Evolutionary conservation across 805 yeast species (phyloP).

Genomic region (Wickerhamomyces xylosicus): DNA sequence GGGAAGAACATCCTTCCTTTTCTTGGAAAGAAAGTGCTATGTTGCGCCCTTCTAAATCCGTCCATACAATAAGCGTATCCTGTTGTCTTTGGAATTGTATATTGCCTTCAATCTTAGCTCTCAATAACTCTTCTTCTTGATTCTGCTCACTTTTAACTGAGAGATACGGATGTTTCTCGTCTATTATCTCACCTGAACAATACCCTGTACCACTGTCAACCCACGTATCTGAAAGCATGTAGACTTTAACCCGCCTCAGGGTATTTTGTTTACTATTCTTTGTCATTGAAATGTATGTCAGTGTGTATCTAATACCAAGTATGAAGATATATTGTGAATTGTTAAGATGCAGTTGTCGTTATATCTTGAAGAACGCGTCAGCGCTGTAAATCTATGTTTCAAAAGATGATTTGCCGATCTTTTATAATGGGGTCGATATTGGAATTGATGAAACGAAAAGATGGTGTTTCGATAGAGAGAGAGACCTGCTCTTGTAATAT

Average conservation of each 20-base stretch:
- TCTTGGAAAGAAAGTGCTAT: slow-evolving; percentile 90
- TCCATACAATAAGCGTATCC: slow-evolving; percentile 92
- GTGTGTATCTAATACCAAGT: too few species aligned
- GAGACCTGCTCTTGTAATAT: too few species aligned
- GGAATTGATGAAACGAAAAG: too few species aligned
- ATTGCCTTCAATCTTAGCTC: slow-evolving; percentile 58
- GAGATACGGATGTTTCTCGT: slow-evolving; percentile 39
- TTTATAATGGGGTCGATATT: too few species aligned
- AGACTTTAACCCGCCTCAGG: slow-evolving; percentile 86
- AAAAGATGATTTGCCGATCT: too few species aligned
- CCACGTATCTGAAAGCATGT: slow-evolving; percentile 78
- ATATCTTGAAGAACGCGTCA: too few species aligned
- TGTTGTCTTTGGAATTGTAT: slow-evolving; percentile 89
- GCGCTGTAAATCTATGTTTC: too few species aligned
- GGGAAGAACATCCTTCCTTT: slow-evolving; percentile 73
- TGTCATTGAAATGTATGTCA: too few species aligned
- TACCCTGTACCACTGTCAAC: slow-evolving; percentile 87
- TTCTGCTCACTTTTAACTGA: slow-evolving; percentile 65
- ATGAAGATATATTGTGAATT: too few species aligned
- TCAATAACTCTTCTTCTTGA: slow-evolving; percentile 46
- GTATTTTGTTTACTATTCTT: too few species aligned
- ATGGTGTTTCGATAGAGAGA: too few species aligned
- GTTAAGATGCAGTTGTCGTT: too few species aligned
- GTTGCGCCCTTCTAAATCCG: slow-evolving; percentile 60
- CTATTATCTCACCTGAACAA: slow-evolving; percentile 57